These are phyloP conservation scores for Glutinoglossum americanum DNA, from an alignment of 495 filamentous ascomycete species.

Conservation along the genomic window DNA sequence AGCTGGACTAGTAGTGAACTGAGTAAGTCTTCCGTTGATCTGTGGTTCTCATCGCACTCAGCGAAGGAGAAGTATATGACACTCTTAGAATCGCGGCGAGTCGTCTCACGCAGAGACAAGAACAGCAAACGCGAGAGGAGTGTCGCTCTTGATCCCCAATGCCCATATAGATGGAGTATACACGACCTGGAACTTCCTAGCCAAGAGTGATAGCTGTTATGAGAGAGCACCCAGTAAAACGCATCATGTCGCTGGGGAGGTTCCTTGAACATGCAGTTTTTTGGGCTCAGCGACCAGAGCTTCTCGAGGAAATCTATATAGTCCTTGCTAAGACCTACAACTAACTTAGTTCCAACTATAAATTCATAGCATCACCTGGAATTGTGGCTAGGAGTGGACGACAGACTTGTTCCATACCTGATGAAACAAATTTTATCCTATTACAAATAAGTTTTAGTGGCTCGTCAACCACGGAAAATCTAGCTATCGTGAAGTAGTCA, in stretches of 20 bases:
- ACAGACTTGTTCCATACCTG: not conserved
- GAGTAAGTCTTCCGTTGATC: not conserved
- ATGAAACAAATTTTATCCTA: not conserved
- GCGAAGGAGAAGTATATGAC: not conserved
- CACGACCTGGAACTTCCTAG: not conserved
- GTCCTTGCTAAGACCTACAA: not conserved
- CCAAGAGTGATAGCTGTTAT: not conserved
- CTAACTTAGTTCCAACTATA: no score
- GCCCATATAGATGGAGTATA: not conserved
- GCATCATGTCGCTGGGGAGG: not conserved
- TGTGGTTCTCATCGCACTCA: not conserved
- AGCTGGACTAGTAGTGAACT: not conserved
- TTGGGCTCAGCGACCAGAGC: not conserved
- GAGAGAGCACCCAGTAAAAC: not conserved
- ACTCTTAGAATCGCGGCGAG: not conserved
- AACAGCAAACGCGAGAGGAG: not conserved
- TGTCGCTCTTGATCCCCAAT: not conserved
- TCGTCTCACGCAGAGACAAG: not conserved
- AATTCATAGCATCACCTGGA: no score
- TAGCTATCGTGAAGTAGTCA: not conserved
- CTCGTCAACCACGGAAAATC: not conserved
- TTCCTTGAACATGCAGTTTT: not conserved
- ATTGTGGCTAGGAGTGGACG: not conserved
- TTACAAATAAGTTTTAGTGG: not conserved
- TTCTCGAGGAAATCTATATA: not conserved